Base-by-base conservation (phyloP, 768 basidiomycete species). In the Saitozyma podzolica region DNA sequence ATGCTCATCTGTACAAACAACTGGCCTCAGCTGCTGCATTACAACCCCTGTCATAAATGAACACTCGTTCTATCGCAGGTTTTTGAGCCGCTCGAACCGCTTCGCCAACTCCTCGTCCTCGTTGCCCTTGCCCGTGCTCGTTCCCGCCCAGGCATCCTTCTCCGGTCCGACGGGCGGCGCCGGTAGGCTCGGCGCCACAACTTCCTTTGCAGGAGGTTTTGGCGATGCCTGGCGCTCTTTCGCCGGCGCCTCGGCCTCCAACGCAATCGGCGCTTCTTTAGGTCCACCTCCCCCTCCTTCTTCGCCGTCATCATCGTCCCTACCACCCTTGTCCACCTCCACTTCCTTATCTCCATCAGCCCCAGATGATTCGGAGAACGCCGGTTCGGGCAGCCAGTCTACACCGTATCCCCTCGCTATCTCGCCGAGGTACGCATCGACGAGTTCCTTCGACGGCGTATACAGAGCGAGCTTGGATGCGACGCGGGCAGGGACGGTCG, bases 331-430 rank as follows among this genome's bases (percentile, higher is more conserved):
- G 11, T 54, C 42, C 5, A 37, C 51, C n/a, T 69, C 70, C 7
- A 73, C 77, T 58, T 78, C 70, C 37, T 69, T 74, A n/a, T 41
- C 57, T 16, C 47, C 62, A 17, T 55, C 64, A n/a, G 41, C 56
- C 50, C 42, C 59, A 51, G 51, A 65, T 29, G 29, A 29, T 29
- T 29, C 29, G 2, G 57, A 59, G 51, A 67, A 64, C 17, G 68
- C 59, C 40, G 65, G 59, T 29, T 83, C 79, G 39, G 86, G 78
- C 4, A 82, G 72, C 89, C 89, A 94, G 48, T 83, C 80, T 13
- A 93, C 84, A 11, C 86, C 85, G 72, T 96, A 97, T 9, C 87
- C 92, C 76, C 86, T 90, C 0, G 92, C 89, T 67, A 98, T 97
- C 80, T 96, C 93, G 54, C 81, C 80, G 14, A 97, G 82, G 80